Evolutionary conservation across 2,329 filamentous ascomycete genomes (phyloP), one percentile per base, ranked within the genome.

Genomic region (Verticillium klebahnii): DNA sequence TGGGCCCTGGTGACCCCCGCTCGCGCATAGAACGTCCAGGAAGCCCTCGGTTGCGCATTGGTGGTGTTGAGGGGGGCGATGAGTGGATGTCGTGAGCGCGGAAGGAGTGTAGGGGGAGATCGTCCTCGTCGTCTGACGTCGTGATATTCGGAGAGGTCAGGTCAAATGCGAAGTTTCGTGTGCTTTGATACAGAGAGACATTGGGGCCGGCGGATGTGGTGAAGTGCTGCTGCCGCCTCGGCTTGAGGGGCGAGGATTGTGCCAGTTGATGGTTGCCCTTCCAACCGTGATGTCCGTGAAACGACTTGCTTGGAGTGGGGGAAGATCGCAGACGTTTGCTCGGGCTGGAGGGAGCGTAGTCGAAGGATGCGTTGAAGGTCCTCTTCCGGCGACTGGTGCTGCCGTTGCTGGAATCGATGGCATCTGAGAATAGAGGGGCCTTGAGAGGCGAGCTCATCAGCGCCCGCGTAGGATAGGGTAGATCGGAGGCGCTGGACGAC

Each of bases 371-470:
- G 67, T 85, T 77, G 69, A 87, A 88, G 61, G 82, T 87, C 66
- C 86, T 84, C 75, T 89, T 89, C 69, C 85, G 83, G 70, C 85
- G 85, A 64, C 85, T 86, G 62, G 80, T 87, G 74, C 86, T 89
- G 70, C 86, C 86, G 68, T 83, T 87, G 76, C 87, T 89, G 58
- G 89, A 88, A 61, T 85, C 86, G 68, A 95, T 77, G 66, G 92
- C 89, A 72, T 96, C 93, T 36, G 92, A 96, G 74, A 95, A 96
- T 68, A 95, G 83, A 60, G 92, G 86, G 17, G 87, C 89, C 71
- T 92, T 93, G 71, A 96, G 84, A 59, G 92, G 92, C 58, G 93
- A 96, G 69, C 92, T 96, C 80, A 91, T 92, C 69, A 96, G 84
- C 39, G 85, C 79, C 69, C 83, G 82, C 57, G 84, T 80, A 34